Evolutionary conservation across 2,329 filamentous ascomycete genomes (phyloP).

Genomic region (Fusarium chuoi): DNA sequence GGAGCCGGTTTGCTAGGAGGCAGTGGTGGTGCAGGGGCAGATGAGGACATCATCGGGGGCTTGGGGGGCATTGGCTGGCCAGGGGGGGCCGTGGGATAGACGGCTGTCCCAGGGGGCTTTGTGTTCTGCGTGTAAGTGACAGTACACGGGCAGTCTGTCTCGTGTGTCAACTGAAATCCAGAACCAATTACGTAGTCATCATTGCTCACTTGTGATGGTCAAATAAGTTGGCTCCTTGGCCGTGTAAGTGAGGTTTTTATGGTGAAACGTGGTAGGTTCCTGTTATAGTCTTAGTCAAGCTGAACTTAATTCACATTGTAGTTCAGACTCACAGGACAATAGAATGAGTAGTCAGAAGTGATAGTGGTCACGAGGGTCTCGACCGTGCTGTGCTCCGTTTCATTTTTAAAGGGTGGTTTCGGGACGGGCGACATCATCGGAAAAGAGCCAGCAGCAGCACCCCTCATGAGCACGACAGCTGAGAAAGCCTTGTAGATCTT

Average conservation of each 20-base stretch:
- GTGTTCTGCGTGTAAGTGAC: constrained; percentile 45
- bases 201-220: constrained; percentile 56
- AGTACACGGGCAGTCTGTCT: constrained; percentile 60
- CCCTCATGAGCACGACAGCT: constrained; percentile 8
- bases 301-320: too few relatives aligned
- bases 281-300: constrained; percentile 13
- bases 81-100: constrained; percentile 2
- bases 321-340: constrained; percentile 54
- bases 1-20: not conserved
- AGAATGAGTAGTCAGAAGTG: constrained; percentile 53
- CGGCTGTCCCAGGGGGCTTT: not conserved
- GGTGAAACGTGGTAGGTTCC: constrained; percentile 49
- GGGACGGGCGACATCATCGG: not conserved
- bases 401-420: not conserved
- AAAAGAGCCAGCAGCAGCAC: not conserved
- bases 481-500: not conserved
- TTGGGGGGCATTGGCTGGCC: not conserved
- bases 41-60: not conserved
- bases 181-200: not conserved
- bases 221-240: constrained; percentile 54
- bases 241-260: constrained; percentile 57
- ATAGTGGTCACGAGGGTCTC: constrained; percentile 49
- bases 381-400: constrained; percentile 19
- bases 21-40: not conserved
- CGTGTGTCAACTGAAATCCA: constrained; percentile 37